Evolutionary conservation across 805 yeast genomes (phyloP), one percentile per base, ranked within the genome.

Genomic region (Monosporozyma siamensis): DNA sequence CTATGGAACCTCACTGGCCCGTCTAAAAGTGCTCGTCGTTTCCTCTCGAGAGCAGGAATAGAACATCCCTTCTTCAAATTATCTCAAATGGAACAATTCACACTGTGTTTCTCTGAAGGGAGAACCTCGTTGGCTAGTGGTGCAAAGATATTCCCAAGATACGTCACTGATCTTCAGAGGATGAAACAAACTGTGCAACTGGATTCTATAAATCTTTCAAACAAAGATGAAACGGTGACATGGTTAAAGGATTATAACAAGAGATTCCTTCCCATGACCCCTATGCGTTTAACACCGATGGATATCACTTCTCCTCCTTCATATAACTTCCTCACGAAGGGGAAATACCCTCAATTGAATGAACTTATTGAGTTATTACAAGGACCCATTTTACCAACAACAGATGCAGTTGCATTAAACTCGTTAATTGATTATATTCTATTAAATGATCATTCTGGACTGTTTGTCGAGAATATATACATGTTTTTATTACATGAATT

Each of bases 391-490:
- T 3, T 18, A 12, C 14, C 7, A 3, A 22, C 17, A 25, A 14
- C 8, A 17, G 40, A 38, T 5, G 37, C 36, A 6, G n/a, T 26
- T 6, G 24, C 7, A 3, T 15, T 44, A 12, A 41, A 35, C 14
- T 46, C 44, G 1, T 26, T 43, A 4, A 44, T 47, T 20, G 50
- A 47, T 27, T 42, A 41, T 32, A 14, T 31, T 14, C 32, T 44
- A 12, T 14, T 25, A 15, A 43, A 41, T 36, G 20, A 24, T 18
- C 38, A 41, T 7, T 29, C 45, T 2, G 45, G 47, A 8, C 11
- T 56, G 4, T 80, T 50, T 24, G 36, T 51, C 3, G 62, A 15
- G 56, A 80, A 52, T 56, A 64, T 54, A 9, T 59, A 52, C 35
- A 44, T 49, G 31, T 58, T 47, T 40, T 23, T 56, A 17, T 44